Evolutionary conservation across 208 protist species (phyloP).

Genomic region (Herpetomonas samuelpessoai): DNA sequence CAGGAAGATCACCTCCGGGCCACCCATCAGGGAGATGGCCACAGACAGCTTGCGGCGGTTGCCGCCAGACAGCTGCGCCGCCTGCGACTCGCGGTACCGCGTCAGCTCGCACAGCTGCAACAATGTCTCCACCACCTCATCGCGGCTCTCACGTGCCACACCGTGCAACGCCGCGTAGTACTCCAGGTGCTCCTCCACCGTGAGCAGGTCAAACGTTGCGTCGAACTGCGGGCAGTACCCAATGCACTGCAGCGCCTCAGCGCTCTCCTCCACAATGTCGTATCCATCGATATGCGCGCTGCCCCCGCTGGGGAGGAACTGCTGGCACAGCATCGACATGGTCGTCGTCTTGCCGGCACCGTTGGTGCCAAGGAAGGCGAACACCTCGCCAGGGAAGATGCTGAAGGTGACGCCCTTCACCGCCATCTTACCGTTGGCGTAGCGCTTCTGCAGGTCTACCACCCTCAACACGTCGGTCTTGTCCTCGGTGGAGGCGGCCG

Average conservation of each 20-base stretch:
- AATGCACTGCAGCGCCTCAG: conserved; percentile 59
- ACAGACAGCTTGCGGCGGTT: conserved; percentile 58
- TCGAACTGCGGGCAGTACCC: conserved; percentile 97
- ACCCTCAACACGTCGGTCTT: conserved; percentile 26
- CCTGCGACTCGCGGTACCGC: conserved; percentile 13
- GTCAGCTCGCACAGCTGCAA: conserved; percentile 14
- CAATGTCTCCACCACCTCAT: conserved; percentile 10
- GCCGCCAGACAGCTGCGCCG: conserved; percentile 28
- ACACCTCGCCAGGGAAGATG: conserved; percentile 57
- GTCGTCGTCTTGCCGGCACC: conserved; percentile 77
- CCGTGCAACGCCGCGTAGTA: conserved; percentile 69
- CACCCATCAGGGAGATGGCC: conserved; percentile 53
- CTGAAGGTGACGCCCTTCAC: conserved; percentile 56
- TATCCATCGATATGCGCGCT: conserved; percentile 41
- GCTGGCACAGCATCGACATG: conserved; percentile 66
- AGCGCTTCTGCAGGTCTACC: conserved; percentile 24
- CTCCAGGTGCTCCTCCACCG: conserved; percentile 91
- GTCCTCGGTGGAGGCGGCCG: conserved; percentile 3
- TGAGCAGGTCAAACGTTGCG: conserved; percentile 90
- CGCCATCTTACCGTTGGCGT: conserved; percentile 27
- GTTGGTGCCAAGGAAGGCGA: conserved; percentile 76
- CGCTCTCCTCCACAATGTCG: conserved; percentile 38
- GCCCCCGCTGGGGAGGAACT: conserved; percentile 46
- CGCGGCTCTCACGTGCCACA: conserved; percentile 17
- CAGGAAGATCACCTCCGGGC: conserved; percentile 36